Percentiles rank a stretch among this genome's conserved stretches.
These are phyloP conservation scores for Taxillus chinensis DNA, from an alignment of 164 flowering plant species.

Conservation along the genomic window DNA sequence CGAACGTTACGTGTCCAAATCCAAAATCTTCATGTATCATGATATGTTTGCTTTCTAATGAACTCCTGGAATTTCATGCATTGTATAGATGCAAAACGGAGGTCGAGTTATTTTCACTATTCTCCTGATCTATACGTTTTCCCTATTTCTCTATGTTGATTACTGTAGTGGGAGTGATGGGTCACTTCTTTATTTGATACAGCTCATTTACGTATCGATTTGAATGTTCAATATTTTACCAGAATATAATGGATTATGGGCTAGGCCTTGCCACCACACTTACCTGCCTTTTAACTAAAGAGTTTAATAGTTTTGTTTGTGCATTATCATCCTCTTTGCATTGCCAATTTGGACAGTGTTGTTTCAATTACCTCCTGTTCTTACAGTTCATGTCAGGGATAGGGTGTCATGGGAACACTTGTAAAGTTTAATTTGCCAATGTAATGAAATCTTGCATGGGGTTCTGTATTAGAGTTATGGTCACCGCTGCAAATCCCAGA, in stretches of 20 bases:
- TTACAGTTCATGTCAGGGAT: too few species aligned
- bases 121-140: background rate
- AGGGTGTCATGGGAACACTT: background rate
- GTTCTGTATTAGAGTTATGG: background rate
- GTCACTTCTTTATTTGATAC: background rate
- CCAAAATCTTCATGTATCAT: conserved; percentile 46
- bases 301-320: background rate
- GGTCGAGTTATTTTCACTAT: background rate
- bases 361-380: too few species aligned
- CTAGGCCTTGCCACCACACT: background rate
- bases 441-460: conserved; percentile 1
- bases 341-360: too few species aligned
- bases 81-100: background rate
- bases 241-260: background rate
- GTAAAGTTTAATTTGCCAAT: background rate
- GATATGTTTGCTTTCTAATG: background rate
- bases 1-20: conserved; percentile 35
- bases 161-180: background rate
- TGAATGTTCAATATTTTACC: background rate
- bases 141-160: too few species aligned
- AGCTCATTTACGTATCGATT: background rate
- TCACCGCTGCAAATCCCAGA: too few species aligned
- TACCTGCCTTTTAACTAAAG: background rate
- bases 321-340: background rate
- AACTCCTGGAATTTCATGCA: background rate